These are phyloP conservation scores for Wakefieldia striispora DNA, from an alignment of 768 basidiomycete species.

Conservation along the genomic window DNA sequence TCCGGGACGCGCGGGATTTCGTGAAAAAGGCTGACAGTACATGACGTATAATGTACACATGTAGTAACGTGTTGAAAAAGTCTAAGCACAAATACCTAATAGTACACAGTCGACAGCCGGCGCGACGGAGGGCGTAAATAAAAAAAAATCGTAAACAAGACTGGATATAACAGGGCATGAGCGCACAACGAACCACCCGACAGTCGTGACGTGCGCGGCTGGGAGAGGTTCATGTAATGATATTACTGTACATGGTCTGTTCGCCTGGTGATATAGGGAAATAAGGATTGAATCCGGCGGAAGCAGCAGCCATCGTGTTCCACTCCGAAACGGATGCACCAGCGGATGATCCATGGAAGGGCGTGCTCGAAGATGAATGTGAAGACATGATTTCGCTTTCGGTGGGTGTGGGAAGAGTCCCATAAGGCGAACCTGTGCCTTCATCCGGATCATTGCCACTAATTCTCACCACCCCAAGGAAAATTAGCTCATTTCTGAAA, in stretches of 20 bases:
- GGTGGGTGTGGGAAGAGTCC: constrained; percentile 53
- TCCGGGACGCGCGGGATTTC: constrained; percentile 6
- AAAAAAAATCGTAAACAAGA: constrained; percentile 17
- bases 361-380: constrained; percentile 43
- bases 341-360: constrained; percentile 42
- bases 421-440: constrained; percentile 48
- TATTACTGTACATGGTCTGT: constrained; percentile 54
- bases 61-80: constrained; percentile 18
- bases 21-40: constrained; percentile 24
- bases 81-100: constrained; percentile 29
- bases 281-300: constrained; percentile 64
- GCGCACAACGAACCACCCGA: background rate
- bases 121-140: constrained; percentile 23
- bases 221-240: constrained; percentile 44
- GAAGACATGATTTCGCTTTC: constrained; percentile 58
- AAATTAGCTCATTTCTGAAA: constrained; percentile 30
- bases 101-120: constrained; percentile 31
- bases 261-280: constrained; percentile 59
- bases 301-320: constrained; percentile 49
- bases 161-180: constrained; percentile 3
- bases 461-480: constrained; percentile 28
- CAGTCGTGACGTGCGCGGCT: too few species aligned
- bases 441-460: constrained; percentile 54
- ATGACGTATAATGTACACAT: constrained; percentile 34
- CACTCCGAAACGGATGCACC: constrained; percentile 58